Conservation (phyloP, 768 basidiomycete species). For the Pulveroboletus sp. region DNA sequence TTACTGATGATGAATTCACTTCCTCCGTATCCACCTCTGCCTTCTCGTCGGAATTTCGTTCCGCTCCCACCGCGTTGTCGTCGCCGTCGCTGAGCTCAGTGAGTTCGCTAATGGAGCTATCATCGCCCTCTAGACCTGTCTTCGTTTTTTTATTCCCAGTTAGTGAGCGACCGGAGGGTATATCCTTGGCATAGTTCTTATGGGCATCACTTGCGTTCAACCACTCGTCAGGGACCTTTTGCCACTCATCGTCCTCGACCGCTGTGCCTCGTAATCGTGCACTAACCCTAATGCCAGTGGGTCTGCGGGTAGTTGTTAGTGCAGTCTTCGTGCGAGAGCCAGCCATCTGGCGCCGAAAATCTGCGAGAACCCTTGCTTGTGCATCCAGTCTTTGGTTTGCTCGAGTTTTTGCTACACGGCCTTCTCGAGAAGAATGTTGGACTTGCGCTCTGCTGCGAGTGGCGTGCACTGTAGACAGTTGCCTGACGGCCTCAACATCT, state of each 20-base stretch:
- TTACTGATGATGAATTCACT: background rate
- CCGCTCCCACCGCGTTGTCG: conserved; percentile 22
- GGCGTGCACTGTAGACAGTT: conserved; percentile 6
- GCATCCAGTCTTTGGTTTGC: conserved; percentile 66
- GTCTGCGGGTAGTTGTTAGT: conserved; percentile 24
- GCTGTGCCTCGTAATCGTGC: conserved; percentile 54
- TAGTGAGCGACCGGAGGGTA: conserved; percentile 3
- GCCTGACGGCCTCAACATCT: background rate
- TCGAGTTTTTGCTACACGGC: conserved; percentile 64
- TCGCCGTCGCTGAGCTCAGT: conserved; percentile 62
- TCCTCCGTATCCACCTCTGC: conserved; percentile 1
- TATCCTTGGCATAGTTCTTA: conserved; percentile 13
- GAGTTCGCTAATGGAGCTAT: conserved; percentile 63
- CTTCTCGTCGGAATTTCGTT: background rate
- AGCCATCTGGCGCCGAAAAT: conserved; percentile 47
- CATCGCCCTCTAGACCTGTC: conserved; percentile 60
- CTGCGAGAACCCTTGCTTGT: conserved; percentile 65
- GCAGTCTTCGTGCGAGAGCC: conserved; percentile 9
- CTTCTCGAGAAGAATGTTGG: conserved; percentile 35
- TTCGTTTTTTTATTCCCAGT: conserved; percentile 25
- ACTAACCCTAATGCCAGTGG: conserved; percentile 60
- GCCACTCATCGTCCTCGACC: conserved; percentile 65
- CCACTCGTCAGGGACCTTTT: conserved; percentile 78
- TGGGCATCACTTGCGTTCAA: conserved; percentile 22
- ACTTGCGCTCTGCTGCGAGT: conserved; percentile 14